Evolutionary conservation across 208 protist genomes (phyloP), one percentile per base, ranked within the genome.

Genomic region (Chromosphaera perkinsii): DNA sequence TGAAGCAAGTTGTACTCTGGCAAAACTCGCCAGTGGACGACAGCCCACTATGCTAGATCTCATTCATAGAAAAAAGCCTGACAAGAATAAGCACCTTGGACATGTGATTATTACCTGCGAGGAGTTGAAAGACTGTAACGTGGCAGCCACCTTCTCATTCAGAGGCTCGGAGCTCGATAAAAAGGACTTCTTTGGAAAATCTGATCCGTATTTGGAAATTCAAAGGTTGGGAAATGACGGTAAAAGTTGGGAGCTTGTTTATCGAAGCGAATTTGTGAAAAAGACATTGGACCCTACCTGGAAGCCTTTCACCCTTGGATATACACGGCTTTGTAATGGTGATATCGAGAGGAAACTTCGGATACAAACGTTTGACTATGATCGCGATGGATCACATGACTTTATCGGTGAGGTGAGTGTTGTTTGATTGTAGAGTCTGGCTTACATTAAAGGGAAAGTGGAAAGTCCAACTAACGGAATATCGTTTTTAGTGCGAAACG

Each of bases 181-280:
- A 66, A 56, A 66, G 39, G 59, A 56, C 22, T 31, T 54, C n/a
- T 66, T 66, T 24, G 59, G 59, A 36, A 66, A 66, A 27, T 29
- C 14, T 24, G 59, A 66, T 26, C 59, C 59, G 24, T 66, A 31
- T 27, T 5, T 66, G 31, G n/a, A 27, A 0, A 60, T 60, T 32
- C 40, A 14, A n/a, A 17, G 55, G 24, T 17, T 27, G 35, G 40
- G 29, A 10, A 27, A 60, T 12, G 33, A 60, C 35, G 35, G 55
- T n/a, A n/a, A n/a, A 9, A 17, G 17, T 20, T 60, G 24, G 39
- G 59, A 51, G 20, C 9, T 10, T 17, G 32, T 66, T 20, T 37
- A 51, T 26, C 17, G 24, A 17, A 51, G 43, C n/a, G 45, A 66
- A 12, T 14, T 52, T 10, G 32, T 66, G 12, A 66, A 66, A 40